phyloP scores from a whole-genome alignment of 768 basidiomycete species.

The Cantharellus cinnabarinus region DNA sequence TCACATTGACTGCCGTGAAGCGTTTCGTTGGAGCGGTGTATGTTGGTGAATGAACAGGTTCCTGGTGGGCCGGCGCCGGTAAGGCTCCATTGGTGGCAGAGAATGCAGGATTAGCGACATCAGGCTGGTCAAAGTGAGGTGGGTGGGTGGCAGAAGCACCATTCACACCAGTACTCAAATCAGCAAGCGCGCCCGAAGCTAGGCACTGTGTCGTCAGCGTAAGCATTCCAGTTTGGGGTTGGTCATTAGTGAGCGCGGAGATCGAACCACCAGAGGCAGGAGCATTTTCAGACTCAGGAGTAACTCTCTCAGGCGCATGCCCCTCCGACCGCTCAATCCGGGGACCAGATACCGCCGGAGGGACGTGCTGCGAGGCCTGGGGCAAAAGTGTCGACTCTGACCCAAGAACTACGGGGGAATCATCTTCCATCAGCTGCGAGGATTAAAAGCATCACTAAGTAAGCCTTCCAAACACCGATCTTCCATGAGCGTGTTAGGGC shows the following conservation, averaged over 20 bases:
- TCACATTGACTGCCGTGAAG: conserved; percentile 79
- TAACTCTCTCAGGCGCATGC: not conserved
- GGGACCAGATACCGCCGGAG: not conserved
- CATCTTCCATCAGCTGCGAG: not conserved
- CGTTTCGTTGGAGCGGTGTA: conserved; percentile 31
- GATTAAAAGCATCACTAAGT: not conserved
- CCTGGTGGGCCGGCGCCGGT: not conserved
- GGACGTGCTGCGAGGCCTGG: not conserved
- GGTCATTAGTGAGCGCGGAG: too few relatives aligned
- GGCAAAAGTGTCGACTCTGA: not conserved
- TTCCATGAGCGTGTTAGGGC: not conserved
- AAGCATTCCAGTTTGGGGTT: too few relatives aligned
- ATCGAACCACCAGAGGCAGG: too few relatives aligned
- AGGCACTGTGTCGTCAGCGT: too few relatives aligned
- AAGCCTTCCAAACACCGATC: too few relatives aligned
- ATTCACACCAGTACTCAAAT: too few relatives aligned
- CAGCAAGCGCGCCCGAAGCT: too few relatives aligned
- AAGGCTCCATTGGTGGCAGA: not conserved
- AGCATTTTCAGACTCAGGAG: too few relatives aligned
- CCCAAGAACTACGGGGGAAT: not conserved
- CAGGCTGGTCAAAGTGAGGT: not conserved
- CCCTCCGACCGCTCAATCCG: not conserved
- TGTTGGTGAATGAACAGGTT: not conserved
- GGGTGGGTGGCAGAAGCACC: not conserved
- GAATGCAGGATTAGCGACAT: not conserved